phyloP scores from a whole-genome alignment of 306 rosid genomes.

The Medicago truncatula region DNA sequence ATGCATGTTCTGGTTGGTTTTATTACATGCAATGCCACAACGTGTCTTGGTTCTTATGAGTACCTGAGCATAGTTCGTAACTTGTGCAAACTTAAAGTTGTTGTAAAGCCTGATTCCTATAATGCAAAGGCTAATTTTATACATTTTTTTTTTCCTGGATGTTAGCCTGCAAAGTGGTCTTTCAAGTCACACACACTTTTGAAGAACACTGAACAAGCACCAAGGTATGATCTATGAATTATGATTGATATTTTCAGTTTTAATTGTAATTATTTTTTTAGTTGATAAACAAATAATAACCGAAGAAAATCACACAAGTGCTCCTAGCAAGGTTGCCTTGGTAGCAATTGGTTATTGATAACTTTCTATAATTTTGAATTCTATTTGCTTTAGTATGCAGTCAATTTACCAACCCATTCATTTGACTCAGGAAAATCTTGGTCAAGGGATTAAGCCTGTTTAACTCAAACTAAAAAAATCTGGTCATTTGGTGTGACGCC shows the following conservation, averaged over 20 bases:
- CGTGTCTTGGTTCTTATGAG: constrained; percentile 21
- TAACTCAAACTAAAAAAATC: not conserved
- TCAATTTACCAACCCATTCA: not conserved
- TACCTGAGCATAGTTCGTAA: constrained; percentile 15
- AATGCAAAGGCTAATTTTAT: constrained; percentile 30
- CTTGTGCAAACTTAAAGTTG: constrained; percentile 15
- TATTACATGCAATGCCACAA: constrained; percentile 17
- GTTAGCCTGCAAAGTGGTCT: constrained; percentile 91
- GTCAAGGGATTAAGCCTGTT: not conserved
- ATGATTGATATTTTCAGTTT: constrained; percentile 26
- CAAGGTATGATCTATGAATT: constrained; percentile 62
- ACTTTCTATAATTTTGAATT: constrained; percentile 1
- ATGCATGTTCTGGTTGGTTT: constrained; percentile 40
- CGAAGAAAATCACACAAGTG: constrained; percentile 1
- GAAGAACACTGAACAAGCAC: constrained; percentile 93
- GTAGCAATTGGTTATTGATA: constrained; percentile 13
- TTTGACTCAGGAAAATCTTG: not conserved
- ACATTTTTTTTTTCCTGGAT: constrained; percentile 29
- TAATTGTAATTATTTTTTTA: constrained; percentile 1
- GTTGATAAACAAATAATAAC: constrained; percentile 12
- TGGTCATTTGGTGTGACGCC: not conserved
- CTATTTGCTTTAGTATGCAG: not conserved
- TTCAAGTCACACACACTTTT: constrained; percentile 84
- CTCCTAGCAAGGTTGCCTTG: constrained; percentile 23
- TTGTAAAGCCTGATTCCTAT: constrained; percentile 34